Evolutionary conservation across 768 basidiomycete species (phyloP).

Genomic region (Tephrocybe sp.): DNA sequence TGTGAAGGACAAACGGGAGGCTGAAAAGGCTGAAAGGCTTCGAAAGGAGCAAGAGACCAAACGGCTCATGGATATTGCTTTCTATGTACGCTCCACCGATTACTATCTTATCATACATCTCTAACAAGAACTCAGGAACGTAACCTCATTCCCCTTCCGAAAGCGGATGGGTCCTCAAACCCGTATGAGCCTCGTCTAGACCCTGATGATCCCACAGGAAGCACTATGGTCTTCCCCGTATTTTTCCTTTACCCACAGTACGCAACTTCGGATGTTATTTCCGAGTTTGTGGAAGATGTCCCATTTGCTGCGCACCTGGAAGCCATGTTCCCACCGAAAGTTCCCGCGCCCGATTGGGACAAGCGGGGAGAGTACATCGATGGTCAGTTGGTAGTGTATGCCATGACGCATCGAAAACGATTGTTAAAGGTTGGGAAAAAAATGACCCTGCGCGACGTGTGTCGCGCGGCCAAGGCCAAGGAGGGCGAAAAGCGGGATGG

Average conservation of each 20-base stretch:
- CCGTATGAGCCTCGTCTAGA: slow-evolving; percentile 68
- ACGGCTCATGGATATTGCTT: slow-evolving; percentile 51
- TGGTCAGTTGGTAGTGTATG: slow-evolving; percentile 74
- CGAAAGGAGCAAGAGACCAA: slow-evolving; percentile 51
- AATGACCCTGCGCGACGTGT: slow-evolving; percentile 81
- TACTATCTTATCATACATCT: slow-evolving; percentile 1
- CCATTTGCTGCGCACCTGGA: slow-evolving; percentile 76
- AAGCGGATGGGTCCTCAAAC: slow-evolving; percentile 48
- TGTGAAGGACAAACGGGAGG: slow-evolving; percentile 49
- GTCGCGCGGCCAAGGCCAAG: slow-evolving; percentile 56
- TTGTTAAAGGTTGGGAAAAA: slow-evolving; percentile 91
- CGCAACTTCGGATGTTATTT: slow-evolving; percentile 84
- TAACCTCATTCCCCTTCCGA: slow-evolving; percentile 59
- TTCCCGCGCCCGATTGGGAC: slow-evolving; percentile 76
- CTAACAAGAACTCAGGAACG: slow-evolving; percentile 53
- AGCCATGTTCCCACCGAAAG: slow-evolving; percentile 79
- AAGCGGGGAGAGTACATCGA: slow-evolving; percentile 59
- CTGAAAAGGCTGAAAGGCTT: slow-evolving; percentile 46
- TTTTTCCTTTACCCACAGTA: slow-evolving; percentile 94
- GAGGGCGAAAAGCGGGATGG: slow-evolving; percentile 68
- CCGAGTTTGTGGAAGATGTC: slow-evolving; percentile 81
- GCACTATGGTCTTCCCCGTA: slow-evolving; percentile 75
- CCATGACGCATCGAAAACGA: slow-evolving; percentile 70
- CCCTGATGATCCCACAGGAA: slow-evolving; percentile 53
- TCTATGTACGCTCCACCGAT: slow-evolving; percentile 49